These are phyloP conservation scores for Talaromyces sp. DNA, from an alignment of 2,329 filamentous ascomycete genomes.

Conservation along the genomic window DNA sequence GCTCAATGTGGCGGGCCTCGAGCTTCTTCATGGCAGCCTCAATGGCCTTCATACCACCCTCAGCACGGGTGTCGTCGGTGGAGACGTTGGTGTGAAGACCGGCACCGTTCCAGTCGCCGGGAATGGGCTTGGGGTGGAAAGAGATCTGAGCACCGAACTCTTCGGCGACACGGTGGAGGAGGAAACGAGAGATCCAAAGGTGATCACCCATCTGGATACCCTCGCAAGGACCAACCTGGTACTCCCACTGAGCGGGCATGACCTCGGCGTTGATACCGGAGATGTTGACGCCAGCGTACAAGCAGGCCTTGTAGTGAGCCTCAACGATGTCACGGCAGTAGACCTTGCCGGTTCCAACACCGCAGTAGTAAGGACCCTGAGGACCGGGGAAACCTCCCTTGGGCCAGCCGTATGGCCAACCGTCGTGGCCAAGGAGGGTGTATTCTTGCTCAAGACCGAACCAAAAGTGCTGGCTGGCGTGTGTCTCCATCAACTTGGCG, in stretches of 20 bases:
- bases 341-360: constrained; percentile 95
- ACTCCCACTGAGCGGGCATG: constrained; percentile 97
- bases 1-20: constrained; percentile 71
- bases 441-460: constrained; percentile 99
- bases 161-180: constrained; percentile 86
- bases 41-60: constrained; percentile 94
- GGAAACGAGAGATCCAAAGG: constrained; percentile 89
- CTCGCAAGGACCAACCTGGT: constrained; percentile 85
- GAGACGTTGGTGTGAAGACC: constrained; percentile 94
- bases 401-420: constrained; percentile 91
- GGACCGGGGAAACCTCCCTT: constrained; percentile 84
- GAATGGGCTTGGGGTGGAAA: constrained; percentile 91
- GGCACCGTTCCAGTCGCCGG: constrained; percentile 95
- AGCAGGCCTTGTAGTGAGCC: constrained; percentile 83
- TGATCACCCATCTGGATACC: constrained; percentile 94
- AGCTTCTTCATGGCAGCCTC: constrained; percentile 82
- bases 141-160: constrained; percentile 96
- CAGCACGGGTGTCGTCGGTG: constrained; percentile 78
- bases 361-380: constrained; percentile 95
- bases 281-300: constrained; percentile 88
- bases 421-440: constrained; percentile 79
- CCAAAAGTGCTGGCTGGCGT: constrained; percentile 83
- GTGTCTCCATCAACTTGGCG: constrained; percentile 81
- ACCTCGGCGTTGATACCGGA: constrained; percentile 99
- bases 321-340: constrained; percentile 98